Base-by-base conservation (phyloP, 352 stramenopile genomes). In the Plasmopara viticola region DNA sequence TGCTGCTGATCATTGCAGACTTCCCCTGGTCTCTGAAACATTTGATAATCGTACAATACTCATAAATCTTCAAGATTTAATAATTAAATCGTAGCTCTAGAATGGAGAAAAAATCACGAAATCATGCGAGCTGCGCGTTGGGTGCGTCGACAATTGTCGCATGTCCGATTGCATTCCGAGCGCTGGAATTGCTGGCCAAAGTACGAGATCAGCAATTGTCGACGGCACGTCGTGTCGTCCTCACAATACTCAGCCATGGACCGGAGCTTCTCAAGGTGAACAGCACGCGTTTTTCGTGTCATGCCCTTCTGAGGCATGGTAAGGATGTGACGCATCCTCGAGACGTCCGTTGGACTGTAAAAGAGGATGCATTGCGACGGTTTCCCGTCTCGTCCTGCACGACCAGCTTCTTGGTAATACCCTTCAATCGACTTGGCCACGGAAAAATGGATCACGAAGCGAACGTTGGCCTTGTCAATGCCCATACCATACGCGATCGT, bases 401-500 rank as follows among this genome's bases (percentile, higher is more conserved):
- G 81, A 2, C 97, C 97, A 5, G 86, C 91, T 70, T 99, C 95
- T 68, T 99, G 96, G 72, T 98, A 99, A 71, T 99, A 99, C 6
- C 87, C 95, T 70, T 99, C 97, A 38, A 99, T 81, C 44, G 86
- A 97, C 68, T 92, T 92, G 58, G 84, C 81, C 45, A 95, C 66
- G 29, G 81, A 90, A 55, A 95, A 96, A 72, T 98, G 90, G 52
- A 97, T 79, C 17, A 98, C 90, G 49, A 91, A 97, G 14, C 88
- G 87, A 52, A 97, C 89, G 58, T 97, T 83, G 25, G 89, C 78
- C 61, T 98, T 97, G 72, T 98, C 95, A 63, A 98, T 98, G 31
- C 94, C 94, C 68, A 98, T 88, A 31, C 94, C 94, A 64, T 98
- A 98, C 10, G 92, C 92, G 64, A 98, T 97, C 6, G 92, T 98